Base-by-base conservation (phyloP, 2,329 filamentous ascomycete genomes). In the Metarhizium rileyi region DNA sequence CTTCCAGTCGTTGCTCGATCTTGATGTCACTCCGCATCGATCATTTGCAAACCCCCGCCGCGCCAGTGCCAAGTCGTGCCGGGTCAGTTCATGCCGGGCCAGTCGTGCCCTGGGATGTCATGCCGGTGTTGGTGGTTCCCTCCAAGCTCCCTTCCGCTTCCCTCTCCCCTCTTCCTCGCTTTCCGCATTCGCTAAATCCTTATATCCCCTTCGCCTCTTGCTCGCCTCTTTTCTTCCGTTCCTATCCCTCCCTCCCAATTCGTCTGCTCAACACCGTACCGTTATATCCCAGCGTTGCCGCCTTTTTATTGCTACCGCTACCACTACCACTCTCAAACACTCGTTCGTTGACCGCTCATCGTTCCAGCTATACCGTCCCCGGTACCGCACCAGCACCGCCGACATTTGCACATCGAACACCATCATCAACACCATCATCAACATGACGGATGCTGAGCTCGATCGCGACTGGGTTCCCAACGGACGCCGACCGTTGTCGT, bases 381-480 rank as follows among this genome's bases (percentile, higher is more conserved):
- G n/a, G 30, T 16, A 33, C 30, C 30, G 30, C 9, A 12, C 35
- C 33, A 40, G 23, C 18, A 18, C 16, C 30, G 16, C 12, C 30
- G 6, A 10, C 30, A 8, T 25, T 25, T 45, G 42, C 40, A 46
- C 41, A 26, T 45, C 16, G 9, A 47, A 38, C n/a, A 33, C 23
- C 35, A 44, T 23, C 51, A 55, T 47, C 50, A 47, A 59, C 10
- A 16, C 28, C 38, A 36, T 33, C 27, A 25, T 58, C 58, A 64
- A 60, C 54, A 61, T 68, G 60, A 76, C 83, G 56, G 84, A 87
- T 71, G 77, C 78, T 57, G 84, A 87, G 64, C 77, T 86, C 63
- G 81, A 88, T 64, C 78, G 78, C 62, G 83, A 87, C 70, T 91
- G 86, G 86, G 82, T 89, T 78, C 85, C 87, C 59, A 90, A 74